A percentile compares a stretch with the other conserved stretches of the same genome.
Evolutionary conservation across 352 stramenopile genomes (phyloP).

Genomic region (Phytopythium cucurbitacearum): DNA sequence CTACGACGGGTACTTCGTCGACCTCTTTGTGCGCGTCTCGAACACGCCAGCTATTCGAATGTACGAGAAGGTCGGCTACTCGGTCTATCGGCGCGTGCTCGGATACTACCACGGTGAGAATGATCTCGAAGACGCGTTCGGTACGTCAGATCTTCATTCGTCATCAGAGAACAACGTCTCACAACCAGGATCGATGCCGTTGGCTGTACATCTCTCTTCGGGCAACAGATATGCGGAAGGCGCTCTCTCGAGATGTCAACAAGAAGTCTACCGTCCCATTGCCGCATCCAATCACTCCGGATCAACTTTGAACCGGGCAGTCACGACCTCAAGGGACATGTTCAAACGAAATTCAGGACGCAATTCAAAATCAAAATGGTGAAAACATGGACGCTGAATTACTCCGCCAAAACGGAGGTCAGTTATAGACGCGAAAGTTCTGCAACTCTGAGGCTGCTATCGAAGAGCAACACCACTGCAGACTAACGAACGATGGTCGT

Average conservation of each 20-base stretch:
- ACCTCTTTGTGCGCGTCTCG: slow-evolving; percentile 97
- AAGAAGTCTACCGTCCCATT: slow-evolving; percentile 91
- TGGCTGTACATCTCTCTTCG: slow-evolving; percentile 3
- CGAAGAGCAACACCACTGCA: too few species aligned
- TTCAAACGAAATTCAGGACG: too few species aligned
- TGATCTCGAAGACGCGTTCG: slow-evolving; percentile 86
- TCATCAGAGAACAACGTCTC: too few species aligned
- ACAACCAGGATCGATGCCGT: too few species aligned
- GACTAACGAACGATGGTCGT: too few species aligned
- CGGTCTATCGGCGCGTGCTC: slow-evolving; percentile 88
- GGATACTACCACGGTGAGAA: slow-evolving; percentile 90
- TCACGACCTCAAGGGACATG: too few species aligned
- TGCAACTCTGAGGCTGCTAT: too few species aligned
- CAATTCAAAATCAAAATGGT: too few species aligned
- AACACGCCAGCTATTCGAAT: slow-evolving; percentile 92
- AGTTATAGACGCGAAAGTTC: too few species aligned
- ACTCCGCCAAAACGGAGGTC: too few species aligned
- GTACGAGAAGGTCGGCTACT: slow-evolving; percentile 93
- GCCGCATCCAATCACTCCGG: slow-evolving; percentile 76
- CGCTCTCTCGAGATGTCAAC: slow-evolving; percentile 81
- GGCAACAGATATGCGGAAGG: slow-evolving; percentile 90
- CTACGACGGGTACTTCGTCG: slow-evolving; percentile 97
- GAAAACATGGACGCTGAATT: too few species aligned
- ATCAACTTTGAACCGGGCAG: slow-evolving; percentile 39
- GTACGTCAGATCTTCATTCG: slow-evolving; percentile 26